Evolutionary conservation across 495 filamentous ascomycete genomes (phyloP), one percentile per base, ranked within the genome.

Genomic region (Aspergillus haitiensis): DNA sequence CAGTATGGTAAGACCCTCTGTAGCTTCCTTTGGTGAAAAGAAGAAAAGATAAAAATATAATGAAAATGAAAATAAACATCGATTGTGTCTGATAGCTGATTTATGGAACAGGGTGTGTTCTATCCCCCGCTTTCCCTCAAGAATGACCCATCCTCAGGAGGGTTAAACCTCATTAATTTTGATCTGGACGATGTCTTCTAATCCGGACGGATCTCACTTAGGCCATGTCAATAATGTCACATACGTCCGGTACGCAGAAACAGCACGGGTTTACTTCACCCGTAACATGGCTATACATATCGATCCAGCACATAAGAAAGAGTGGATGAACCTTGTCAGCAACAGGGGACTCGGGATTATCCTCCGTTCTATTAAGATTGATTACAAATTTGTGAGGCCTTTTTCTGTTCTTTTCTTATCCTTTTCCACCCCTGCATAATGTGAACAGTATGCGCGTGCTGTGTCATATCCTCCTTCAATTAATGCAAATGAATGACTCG

Each of bases 171-270:
- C 36, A 42, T 4, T 2, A 31, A 12, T 21, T 12, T 21, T 47
- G n/a, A 21, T 16, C 15, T 21, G 37, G 46, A 36, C 21, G 18
- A 15, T 34, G 46, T 31, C 35, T 32, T n/a, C 35, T 3, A 27
- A 27, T 27, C 21, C 21, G 21, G 21, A 27, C 56, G 56, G 33
- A 52, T 45, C 33, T 31, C 31, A 9, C 21, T 6, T 66, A 87
- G 88, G 87, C 5, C 93, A 97, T 69, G 88, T 97, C 27, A 97
- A 96, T 70, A 96, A 96, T 64, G 87, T 94, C 56, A 84, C 79
- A 53, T 97, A 96, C 67, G 84, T 85, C 60, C 83, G 88, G 59
- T 96, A 91, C 71, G 92, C 92, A 42, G 93, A 98, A 71, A 86
- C 86, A 8, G 90, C 88, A 13, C 81, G 93, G 37, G 82, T 93